Base-by-base conservation (phyloP, 371 early-diverging fungal genomes). In the Rozella allomycis region DNA sequence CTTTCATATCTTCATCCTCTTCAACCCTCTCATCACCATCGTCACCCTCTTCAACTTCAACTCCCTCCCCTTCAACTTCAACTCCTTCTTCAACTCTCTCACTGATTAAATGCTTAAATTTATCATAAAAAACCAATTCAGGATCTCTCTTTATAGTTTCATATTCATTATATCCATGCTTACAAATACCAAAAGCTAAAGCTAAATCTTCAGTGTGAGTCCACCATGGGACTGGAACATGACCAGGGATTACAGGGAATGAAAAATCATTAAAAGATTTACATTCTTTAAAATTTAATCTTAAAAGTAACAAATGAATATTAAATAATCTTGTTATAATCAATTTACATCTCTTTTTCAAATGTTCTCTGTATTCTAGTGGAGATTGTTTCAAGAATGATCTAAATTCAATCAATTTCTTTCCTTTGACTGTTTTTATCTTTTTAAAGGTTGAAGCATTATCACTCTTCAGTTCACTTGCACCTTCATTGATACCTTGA, bases 101-200 rank as follows among this genome's bases (percentile, higher is more conserved):
- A 8, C 28, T 27, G 25, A 11, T 32, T 32, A 26, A 13, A 19
- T 2, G 16, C 25, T 28, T 39, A 47, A 6, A 34, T 43, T 4
- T 38, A 38, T 10, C 21, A 19, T 58, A 41, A 56, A 67, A 77
- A 79, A 32, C 60, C 57, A 33, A 25, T 13, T 4, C 7, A 31
- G 60, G 4, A 23, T 32, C 33, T 11, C n/a, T 23, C 17, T 17
- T 20, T 2, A 32, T 32, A 0, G 14, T 52, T 12, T 54, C 51
- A 26, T 72, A 70, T 45, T 75, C 70, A 31, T 70, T 68, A 44
- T 80, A 85, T 2, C 85, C 85, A 38, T 81, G 68, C 33, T 70
- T 74, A 38, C 60, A 57, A 17, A 76, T 75, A 20, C 80, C 81
- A 21, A 80, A 47, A 39, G 80, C 38, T 17, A 85, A 38, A 44